Evolutionary conservation across 768 basidiomycete genomes (phyloP).

Genomic region (Lentinula edodes): DNA sequence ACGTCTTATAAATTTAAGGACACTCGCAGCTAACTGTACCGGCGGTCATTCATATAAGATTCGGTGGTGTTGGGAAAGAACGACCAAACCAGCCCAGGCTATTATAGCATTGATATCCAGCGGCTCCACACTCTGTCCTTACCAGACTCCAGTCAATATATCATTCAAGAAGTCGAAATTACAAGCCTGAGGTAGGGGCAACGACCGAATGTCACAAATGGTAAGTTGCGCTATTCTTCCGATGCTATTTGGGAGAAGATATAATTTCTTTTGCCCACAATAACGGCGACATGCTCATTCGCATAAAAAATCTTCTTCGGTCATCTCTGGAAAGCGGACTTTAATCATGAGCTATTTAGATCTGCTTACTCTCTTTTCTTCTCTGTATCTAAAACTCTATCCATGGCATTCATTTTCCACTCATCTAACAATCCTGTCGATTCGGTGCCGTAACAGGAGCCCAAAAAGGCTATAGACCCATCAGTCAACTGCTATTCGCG

Average conservation of each 20-base stretch:
- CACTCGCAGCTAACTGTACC: too few relatives aligned
- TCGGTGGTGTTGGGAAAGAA: neutral
- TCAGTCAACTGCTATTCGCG: slow-evolving; percentile 1
- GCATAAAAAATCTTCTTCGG: neutral
- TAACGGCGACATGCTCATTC: too few relatives aligned
- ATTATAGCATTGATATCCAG: neutral
- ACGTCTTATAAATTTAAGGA: too few relatives aligned
- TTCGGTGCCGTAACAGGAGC: slow-evolving; percentile 5
- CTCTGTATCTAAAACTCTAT: slow-evolving; percentile 8
- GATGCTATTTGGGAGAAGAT: too few relatives aligned
- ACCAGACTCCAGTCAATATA: too few relatives aligned
- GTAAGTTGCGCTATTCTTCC: too few relatives aligned
- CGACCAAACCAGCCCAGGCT: neutral
- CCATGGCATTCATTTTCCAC: neutral
- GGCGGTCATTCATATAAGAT: neutral
- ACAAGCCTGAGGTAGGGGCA: too few relatives aligned
- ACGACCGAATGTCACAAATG: too few relatives aligned
- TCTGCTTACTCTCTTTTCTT: neutral
- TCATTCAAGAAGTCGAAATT: too few relatives aligned
- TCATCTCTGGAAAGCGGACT: neutral
- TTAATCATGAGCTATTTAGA: neutral
- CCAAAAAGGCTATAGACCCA: neutral
- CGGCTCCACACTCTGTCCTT: neutral
- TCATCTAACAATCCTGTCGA: slow-evolving; percentile 1
- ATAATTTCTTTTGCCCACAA: too few relatives aligned